Base-by-base conservation (phyloP, 2,329 filamentous ascomycete species). In the Exophiala alcalophila region DNA sequence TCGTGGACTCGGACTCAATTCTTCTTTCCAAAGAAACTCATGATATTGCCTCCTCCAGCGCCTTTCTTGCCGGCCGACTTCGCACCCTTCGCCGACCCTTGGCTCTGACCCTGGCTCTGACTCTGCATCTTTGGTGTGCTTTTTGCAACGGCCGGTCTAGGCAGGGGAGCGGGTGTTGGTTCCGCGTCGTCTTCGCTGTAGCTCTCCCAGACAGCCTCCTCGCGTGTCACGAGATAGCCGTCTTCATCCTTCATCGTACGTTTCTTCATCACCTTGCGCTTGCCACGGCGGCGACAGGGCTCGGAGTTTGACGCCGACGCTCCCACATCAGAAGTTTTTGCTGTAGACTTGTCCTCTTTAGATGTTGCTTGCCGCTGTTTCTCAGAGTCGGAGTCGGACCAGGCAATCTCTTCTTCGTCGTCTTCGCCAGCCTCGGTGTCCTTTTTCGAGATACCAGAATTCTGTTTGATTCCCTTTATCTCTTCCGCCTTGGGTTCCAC, bases 1-100 rank as follows among this genome's bases (percentile, higher is more conserved):
- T n/a, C n/a, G n/a, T n/a, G n/a, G n/a, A n/a, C n/a, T n/a, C n/a
- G n/a, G n/a, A n/a, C n/a, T 29, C 21, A 45, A 12, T 12, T 38
- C 59, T 89, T 92, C 71, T 94, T 95, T 28, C 77, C 76, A 64
- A 95, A 95, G 67, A 95, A 95, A 1, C 83, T 88, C 83, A 90
- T 94, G 60, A 95, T 94, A 61, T 74, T 94, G 3, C 89, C 88
- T 59, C 88, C 83, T 2, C 77, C 39, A 21, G 26, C 19, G n/a
- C 57, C 62, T 54, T 66, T 70, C 59, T 71, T 75, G 36, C 60
- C 61, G 14, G 29, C 52, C 5, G 28, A 39, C 16, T 52, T 47
- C 16, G 47, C 53, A 25, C 40, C 28, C 4, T 37, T 35, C n/a
- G 41, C 48, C 62, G 41, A 44, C n/a, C 36, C 26, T n/a, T 40